phyloP scores from a whole-genome alignment of 2,329 filamentous ascomycete species.

The Albophoma yamanashiensis region DNA sequence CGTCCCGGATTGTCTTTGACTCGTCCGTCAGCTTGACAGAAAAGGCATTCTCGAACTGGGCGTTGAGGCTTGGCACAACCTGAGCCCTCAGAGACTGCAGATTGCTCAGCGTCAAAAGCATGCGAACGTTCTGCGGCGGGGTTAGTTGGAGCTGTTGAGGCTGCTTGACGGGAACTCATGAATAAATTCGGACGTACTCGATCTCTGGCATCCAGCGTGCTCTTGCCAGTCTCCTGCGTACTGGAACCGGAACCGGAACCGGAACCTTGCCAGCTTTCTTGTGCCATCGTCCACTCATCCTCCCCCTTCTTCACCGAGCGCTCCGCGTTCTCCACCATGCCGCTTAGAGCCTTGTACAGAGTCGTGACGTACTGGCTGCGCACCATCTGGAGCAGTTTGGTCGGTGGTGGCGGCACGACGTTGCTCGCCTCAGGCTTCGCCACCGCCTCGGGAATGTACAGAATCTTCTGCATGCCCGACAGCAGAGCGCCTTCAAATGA shows the following conservation, averaged over 20 bases:
- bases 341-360: conserved; percentile 85
- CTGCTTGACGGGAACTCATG: neutral
- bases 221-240: conserved; percentile 28
- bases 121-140: conserved; percentile 63
- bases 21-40: conserved; percentile 92
- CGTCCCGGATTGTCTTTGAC: conserved; percentile 81
- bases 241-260: conserved; percentile 20
- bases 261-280: conserved; percentile 27
- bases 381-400: conserved; percentile 84
- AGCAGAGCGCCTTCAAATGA: conserved; percentile 77
- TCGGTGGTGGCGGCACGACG: conserved; percentile 74
- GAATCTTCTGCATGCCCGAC: conserved; percentile 83
- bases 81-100: conserved; percentile 73
- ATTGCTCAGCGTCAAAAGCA: conserved; percentile 90
- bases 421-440: conserved; percentile 61
- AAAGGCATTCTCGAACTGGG: conserved; percentile 88
- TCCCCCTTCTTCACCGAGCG: conserved; percentile 55
- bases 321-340: conserved; percentile 96
- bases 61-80: conserved; percentile 78
- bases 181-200: conserved; percentile 30
- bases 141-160: conserved; percentile 11
- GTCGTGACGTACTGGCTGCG: conserved; percentile 87
- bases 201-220: conserved; percentile 43
- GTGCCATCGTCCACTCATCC: conserved; percentile 46
- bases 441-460: conserved; percentile 83